Evolutionary conservation across 768 basidiomycete genomes (phyloP).

Genomic region (Rhodotorula toruloides): DNA sequence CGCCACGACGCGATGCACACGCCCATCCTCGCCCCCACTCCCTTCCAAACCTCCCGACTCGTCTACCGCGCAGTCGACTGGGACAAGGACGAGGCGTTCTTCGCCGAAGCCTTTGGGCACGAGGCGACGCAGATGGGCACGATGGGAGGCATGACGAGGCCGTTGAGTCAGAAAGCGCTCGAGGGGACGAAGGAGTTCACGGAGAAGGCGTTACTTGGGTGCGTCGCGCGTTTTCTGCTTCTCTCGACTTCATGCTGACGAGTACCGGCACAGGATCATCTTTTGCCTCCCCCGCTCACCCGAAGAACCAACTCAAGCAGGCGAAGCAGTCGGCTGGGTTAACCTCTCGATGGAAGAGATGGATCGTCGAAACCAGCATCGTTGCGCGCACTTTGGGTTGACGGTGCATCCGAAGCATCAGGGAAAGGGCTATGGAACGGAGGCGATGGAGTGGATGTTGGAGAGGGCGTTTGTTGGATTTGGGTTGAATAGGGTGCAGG

Average conservation of each 20-base stretch:
- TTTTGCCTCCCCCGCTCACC: not conserved
- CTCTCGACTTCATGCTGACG: not conserved
- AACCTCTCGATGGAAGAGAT: not conserved
- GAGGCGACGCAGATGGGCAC: not conserved
- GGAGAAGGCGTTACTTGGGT: not conserved
- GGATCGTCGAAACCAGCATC: not conserved
- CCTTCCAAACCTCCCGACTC: not conserved
- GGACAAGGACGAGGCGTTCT: not conserved
- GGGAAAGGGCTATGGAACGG: slow-evolving; percentile 16
- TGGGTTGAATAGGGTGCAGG: not conserved
- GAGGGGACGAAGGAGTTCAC: not conserved
- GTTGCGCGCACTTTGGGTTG: slow-evolving; percentile 5
- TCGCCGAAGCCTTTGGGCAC: not conserved
- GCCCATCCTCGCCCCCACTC: not conserved
- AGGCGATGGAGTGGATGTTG: slow-evolving; percentile 17
- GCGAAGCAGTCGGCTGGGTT: not conserved
- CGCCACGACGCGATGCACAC: not conserved
- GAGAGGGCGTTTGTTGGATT: not conserved
- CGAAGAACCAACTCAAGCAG: not conserved
- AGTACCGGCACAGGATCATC: not conserved
- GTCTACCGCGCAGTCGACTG: not conserved
- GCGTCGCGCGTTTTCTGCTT: not conserved
- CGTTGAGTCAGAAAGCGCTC: not conserved
- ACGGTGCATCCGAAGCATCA: not conserved
- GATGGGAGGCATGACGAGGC: not conserved